These are phyloP conservation scores for Cyberlindnera maritima DNA, from an alignment of 805 yeast species.

Conservation along the genomic window DNA sequence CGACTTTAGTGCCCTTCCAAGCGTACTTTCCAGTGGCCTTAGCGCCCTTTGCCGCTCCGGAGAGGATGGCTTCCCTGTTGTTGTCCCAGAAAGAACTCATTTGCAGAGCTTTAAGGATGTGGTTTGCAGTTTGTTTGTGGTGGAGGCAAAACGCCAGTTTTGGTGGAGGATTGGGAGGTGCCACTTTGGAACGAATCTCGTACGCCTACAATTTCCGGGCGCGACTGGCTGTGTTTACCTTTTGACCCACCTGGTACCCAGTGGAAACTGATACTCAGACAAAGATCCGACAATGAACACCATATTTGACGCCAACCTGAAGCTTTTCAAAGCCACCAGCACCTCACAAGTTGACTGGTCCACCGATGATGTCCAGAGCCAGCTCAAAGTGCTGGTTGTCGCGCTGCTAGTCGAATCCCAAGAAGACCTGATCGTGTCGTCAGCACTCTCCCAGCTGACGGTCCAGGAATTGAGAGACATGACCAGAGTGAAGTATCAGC, in stretches of 20 bases:
- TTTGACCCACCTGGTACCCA: too few species aligned
- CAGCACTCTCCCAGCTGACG: slow-evolving; percentile 16
- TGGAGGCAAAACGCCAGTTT: too few species aligned
- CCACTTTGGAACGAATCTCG: too few species aligned
- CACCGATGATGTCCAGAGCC: slow-evolving; percentile 6
- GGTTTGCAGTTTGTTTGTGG: not conserved
- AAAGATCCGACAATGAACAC: slow-evolving; percentile 14
- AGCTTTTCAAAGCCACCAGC: slow-evolving; percentile 17
- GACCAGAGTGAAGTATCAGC: slow-evolving; percentile 12
- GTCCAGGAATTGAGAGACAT: slow-evolving; percentile 17
- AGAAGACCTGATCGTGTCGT: slow-evolving; percentile 22
- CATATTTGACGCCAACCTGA: slow-evolving; percentile 18
- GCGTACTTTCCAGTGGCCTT: slow-evolving; percentile 35
- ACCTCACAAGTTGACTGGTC: slow-evolving; percentile 10
- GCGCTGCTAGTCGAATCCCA: slow-evolving; percentile 24
- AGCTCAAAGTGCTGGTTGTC: slow-evolving; percentile 21
- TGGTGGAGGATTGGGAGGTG: too few species aligned
- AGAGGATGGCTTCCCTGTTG: slow-evolving; percentile 37
- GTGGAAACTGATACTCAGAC: too few species aligned
- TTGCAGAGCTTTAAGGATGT: not conserved
- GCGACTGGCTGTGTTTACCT: slow-evolving; percentile 2
- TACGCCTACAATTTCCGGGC: too few species aligned
- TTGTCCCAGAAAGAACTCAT: slow-evolving; percentile 38
- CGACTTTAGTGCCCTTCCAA: slow-evolving; percentile 38
- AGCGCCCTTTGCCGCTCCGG: slow-evolving; percentile 36